Evolutionary conservation across 2,329 filamentous ascomycete species (phyloP), one percentile per base, ranked within the genome.

Genomic region (Metarhizium anisopliae): DNA sequence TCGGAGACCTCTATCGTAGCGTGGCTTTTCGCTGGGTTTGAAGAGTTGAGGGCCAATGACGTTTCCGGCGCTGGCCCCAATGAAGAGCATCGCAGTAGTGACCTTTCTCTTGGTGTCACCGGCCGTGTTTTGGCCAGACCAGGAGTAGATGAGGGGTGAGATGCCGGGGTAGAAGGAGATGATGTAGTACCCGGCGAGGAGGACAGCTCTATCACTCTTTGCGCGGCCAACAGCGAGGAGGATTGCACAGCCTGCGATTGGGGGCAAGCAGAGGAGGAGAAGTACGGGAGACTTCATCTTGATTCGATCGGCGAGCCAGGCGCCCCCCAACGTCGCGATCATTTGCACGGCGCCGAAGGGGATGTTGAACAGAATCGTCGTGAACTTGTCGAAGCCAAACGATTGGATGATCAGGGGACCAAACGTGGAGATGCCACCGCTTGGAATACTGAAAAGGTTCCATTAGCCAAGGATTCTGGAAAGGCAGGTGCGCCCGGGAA

Each of bases 41-140:
- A 86, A 66, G 2, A 86, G 69, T 55, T 81, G 79, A 0, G 83
- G 83, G 0, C 84, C 84, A n/a, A 86, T 73, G 49, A 86, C 80
- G 60, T 87, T 86, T 7, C 83, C 84, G 1, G 78, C 77, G 52
- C 79, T 83, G 60, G 82, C 78, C 6, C 82, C 82, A 30, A 86
- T 73, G 59, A 86, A 84, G 3, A 86, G 68, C 14, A 83, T 75
- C 2, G 74, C 81, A 0, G 82, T 85, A 0, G 79, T 85, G 2
- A 81, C 77, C 63, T 86, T 86, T 58, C 82, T 78, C 65, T 87
- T 87, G 0, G 84, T 87, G 57, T 87, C 83, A 0, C 84, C 84
- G 2, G 75, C 84, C 0, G 84, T 82, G 59, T 84, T 84, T 52
- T 81, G 79, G 0, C 76, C 76, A 0, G 75, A 77, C 78, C 78